These are phyloP conservation scores for Gossypium turneri DNA, from an alignment of 345 rosid genomes.

Conservation along the genomic window DNA sequence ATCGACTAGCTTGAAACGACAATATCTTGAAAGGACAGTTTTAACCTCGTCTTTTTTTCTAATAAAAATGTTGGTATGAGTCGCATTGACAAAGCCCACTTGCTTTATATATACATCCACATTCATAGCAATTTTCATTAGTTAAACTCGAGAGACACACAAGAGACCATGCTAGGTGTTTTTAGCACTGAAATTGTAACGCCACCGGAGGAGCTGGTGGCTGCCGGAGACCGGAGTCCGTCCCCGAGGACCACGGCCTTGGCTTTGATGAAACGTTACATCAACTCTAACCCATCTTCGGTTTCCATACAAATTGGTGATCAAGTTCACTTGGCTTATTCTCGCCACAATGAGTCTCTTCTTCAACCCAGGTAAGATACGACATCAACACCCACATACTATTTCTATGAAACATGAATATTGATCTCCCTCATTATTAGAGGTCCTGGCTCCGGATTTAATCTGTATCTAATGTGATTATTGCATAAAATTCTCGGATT, in stretches of 20 bases:
- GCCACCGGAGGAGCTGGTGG: conserved; percentile 88
- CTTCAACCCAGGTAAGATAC: conserved; percentile 62
- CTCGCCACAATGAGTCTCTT: conserved; percentile 60
- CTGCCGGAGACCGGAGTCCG: conserved; percentile 85
- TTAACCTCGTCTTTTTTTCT: not conserved
- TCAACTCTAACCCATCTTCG: conserved; percentile 46
- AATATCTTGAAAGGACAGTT: not conserved
- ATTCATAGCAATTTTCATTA: not conserved
- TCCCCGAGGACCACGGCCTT: conserved; percentile 68
- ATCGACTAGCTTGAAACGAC: not conserved
- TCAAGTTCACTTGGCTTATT: conserved; percentile 57
- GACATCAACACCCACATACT: too few relatives aligned
- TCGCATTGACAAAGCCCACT: not conserved
- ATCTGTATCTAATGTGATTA: too few relatives aligned
- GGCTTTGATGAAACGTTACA: conserved; percentile 53
- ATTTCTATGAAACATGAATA: too few relatives aligned
- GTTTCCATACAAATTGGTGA: conserved; percentile 69
- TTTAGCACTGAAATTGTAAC: conserved; percentile 71
- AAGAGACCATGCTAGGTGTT: conserved; percentile 62
- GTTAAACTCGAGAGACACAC: not conserved
- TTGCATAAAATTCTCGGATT: not conserved
- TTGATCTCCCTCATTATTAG: too few relatives aligned
- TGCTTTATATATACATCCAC: not conserved
- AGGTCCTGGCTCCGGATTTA: too few relatives aligned
- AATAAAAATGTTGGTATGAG: not conserved